A percentile compares a stretch with the other conserved stretches of the same genome.
Conservation (phyloP, 129 eudicot species). For the Chrysanthemum seticuspe region DNA sequence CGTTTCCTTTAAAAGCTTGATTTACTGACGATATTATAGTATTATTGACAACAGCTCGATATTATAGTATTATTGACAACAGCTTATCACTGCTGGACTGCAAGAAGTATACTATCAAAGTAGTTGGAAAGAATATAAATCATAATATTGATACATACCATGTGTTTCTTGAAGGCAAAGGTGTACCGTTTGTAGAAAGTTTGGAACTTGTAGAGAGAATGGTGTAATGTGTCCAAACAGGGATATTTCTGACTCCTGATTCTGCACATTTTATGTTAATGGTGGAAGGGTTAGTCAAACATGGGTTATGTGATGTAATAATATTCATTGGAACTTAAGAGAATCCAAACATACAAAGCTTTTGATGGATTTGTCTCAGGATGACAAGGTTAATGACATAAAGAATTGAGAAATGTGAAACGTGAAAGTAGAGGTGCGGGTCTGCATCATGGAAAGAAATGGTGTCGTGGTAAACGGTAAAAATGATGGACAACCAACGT, state of each 20-base stretch:
- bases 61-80: no score
- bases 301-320: constrained; percentile 62
- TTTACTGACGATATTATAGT: no score
- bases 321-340: constrained; percentile 41
- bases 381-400: constrained; percentile 3
- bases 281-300: constrained; percentile 60
- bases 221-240: constrained; percentile 59
- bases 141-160: constrained; percentile 73
- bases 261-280: background rate
- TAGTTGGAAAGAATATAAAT: constrained; percentile 57
- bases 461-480: constrained; percentile 26
- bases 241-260: constrained; percentile 36
- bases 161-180: constrained; percentile 52
- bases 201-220: constrained; percentile 60
- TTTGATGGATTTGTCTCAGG: constrained; percentile 37
- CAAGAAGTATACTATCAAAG: constrained; percentile 49
- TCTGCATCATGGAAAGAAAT: constrained; percentile 20
- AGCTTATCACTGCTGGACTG: constrained; percentile 15
- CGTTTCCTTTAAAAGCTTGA: no score
- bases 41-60: no score
- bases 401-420: constrained; percentile 21
- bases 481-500: background rate
- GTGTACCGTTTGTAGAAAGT: constrained; percentile 45
- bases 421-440: constrained; percentile 16
- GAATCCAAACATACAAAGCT: constrained; percentile 69